phyloP scores from a whole-genome alignment of 2,329 filamentous ascomycete species.

The Spiromastix sp. region DNA sequence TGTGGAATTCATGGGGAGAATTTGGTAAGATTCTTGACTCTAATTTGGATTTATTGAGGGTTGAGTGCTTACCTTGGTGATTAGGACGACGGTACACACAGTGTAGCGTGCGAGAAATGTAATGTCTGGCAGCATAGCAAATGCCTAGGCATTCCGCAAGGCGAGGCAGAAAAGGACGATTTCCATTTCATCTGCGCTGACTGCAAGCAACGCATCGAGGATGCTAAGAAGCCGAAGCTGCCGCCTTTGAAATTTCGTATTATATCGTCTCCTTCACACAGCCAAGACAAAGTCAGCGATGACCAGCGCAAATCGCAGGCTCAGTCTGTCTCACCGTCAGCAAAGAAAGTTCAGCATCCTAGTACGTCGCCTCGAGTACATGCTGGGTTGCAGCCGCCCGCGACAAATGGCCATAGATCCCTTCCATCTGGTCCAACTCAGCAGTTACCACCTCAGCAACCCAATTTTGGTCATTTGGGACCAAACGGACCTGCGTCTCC shows the following conservation, averaged over 20 bases:
- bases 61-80: conserved; percentile 17
- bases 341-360: conserved; percentile 15
- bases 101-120: conserved; percentile 86
- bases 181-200: conserved; percentile 78
- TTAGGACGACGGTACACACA: conserved; percentile 82
- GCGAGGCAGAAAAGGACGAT: conserved; percentile 70
- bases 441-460: not conserved
- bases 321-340: conserved; percentile 15
- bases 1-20: conserved; percentile 87
- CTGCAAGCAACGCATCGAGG: conserved; percentile 60
- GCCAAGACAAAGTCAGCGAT: conserved; percentile 13
- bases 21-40: conserved; percentile 33
- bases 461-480: not conserved
- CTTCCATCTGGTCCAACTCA: not conserved
- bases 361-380: no score
- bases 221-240: conserved; percentile 51
- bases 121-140: conserved; percentile 96
- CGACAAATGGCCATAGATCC: conserved; percentile 1
- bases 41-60: conserved; percentile 6
- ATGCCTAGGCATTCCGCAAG: conserved; percentile 69
- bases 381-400: conserved; percentile 1
- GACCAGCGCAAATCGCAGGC: conserved; percentile 15
- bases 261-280: conserved; percentile 39
- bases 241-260: conserved; percentile 50
- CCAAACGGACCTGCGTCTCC: conserved; percentile 1